phyloP scores from a whole-genome alignment of 192 early-diverging fungal species.

The Dispira parvispora region DNA sequence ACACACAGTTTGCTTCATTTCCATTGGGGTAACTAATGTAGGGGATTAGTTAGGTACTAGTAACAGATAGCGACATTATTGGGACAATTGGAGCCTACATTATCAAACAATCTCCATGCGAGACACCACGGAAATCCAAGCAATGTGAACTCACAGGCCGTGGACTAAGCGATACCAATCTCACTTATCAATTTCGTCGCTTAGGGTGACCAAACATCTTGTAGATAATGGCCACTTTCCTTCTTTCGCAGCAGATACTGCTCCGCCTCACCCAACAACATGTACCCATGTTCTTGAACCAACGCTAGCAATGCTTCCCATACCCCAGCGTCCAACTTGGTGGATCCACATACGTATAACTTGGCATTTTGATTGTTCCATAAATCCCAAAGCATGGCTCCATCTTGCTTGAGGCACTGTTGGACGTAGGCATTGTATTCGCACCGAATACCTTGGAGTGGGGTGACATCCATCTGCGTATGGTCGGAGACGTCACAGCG shows the following conservation, averaged over 20 bases:
- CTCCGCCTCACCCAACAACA: not conserved
- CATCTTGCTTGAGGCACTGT: not conserved
- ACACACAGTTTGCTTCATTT: too few species aligned
- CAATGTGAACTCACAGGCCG: not conserved
- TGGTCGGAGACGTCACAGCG: not conserved
- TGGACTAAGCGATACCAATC: not conserved
- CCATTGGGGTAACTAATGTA: not conserved
- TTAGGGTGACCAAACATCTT: slow-evolving; percentile 5
- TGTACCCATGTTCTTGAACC: not conserved
- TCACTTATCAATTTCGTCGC: not conserved
- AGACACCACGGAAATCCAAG: not conserved
- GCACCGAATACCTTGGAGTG: not conserved
- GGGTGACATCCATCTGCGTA: not conserved
- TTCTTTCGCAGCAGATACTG: not conserved
- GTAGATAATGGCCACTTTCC: not conserved
- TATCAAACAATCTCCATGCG: not conserved
- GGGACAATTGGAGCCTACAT: not conserved
- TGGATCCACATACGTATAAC: slow-evolving; percentile 9
- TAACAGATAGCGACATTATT: not conserved
- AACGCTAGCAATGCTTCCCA: not conserved
- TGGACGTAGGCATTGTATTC: slow-evolving; percentile 1
- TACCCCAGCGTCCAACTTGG: slow-evolving; percentile 3
- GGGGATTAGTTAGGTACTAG: not conserved
- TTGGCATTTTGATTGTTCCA: not conserved
- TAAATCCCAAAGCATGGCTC: not conserved